Evolutionary conservation across 2,329 filamentous ascomycete genomes (phyloP), one percentile per base, ranked within the genome.

Genomic region (Neonectria magnoliae): DNA sequence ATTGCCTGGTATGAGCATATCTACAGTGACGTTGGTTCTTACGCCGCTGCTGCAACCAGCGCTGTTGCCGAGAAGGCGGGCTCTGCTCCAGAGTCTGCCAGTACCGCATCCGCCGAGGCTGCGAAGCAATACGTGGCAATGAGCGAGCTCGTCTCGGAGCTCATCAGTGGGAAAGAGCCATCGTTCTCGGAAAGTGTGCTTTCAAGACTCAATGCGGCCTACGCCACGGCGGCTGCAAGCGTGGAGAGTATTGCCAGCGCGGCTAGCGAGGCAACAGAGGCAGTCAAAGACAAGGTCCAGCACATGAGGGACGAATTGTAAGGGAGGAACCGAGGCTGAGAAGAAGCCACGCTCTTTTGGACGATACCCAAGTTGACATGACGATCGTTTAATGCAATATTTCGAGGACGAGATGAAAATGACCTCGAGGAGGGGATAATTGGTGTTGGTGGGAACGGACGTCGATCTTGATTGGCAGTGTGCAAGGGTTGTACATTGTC

Each of bases 171-270:
- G 57, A 93, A 91, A 76, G 93, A 97, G 75, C 90, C 92, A 0
- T 88, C 90, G 14, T 97, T 93, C 73, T 94, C 91, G 0, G 92
- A 97, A 74, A 94, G 91, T 64, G 91, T 95, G 3, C 88, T 93
- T 79, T 88, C 83, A 57, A 87, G 91, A 56, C 84, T 97, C 13
- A 87, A 88, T 60, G 90, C 87, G 3, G 91, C 89, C 0, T 96
- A 95, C 73, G 87, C 88, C 25, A 92, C 89, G 0, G 91, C 89
- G 1, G 80, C 86, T 2, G 84, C 88, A 0, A 88, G 84, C 1
- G 81, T 85, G 8, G 83, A 83, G 11, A 84, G 81, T 63, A 65
- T 79, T 45, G 78, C 76, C 10, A 77, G 70, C 54, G 80, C 74
- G 5, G 81, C 79, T 2, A 79, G 77, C 52, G 76, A 79, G 16